Evolutionary conservation across 441 rosid species (phyloP), one percentile per base, ranked within the genome.

Genomic region (Gossypium davidsonii): DNA sequence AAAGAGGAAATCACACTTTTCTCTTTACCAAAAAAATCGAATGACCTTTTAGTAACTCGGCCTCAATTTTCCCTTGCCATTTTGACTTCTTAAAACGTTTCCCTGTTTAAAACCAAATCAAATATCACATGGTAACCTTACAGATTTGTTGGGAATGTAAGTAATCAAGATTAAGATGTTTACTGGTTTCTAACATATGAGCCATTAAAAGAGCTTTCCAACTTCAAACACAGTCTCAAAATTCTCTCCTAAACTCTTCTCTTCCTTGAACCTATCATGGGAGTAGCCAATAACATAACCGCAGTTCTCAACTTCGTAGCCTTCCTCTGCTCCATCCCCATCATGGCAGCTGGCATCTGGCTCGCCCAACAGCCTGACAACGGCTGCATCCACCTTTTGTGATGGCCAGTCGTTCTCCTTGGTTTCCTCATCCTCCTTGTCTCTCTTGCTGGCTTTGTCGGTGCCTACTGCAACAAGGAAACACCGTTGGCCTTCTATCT

Each of bases 301-400:
- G 89, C 98, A 72, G 67, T 88, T 37, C 90, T 94, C 20, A 91
- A 94, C 86, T 88, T 92, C 80, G 73, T 90, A 34, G 95, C 97
- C 64, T 53, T 94, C 51, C 88, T 94, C 20, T 88, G 96, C 79
- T 94, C 98, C 7, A 84, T 91, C 79, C 96, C 96, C 10, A 89
- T 94, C 62, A 91, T 93, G 57, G 86, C 92, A 74, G 73, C 93
- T 48, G 98, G 98, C 10, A 85, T 88, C 75, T 89, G 97, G 98
- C 86, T 90, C 0, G 92, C 95, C 39, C 86, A 93, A 64, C 85
- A 89, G 18, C 87, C 92, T 0, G 97, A 92, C 82, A 87, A 86
- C 79, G 84, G 81, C 70, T 89, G 90, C 78, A 80, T 85, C 78
- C 85, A 80, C 78, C 78, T 85, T 74, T 67, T 87, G 68, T 87